Conservation (phyloP, 208 protist species). For the Leishmania tarentolae region DNA sequence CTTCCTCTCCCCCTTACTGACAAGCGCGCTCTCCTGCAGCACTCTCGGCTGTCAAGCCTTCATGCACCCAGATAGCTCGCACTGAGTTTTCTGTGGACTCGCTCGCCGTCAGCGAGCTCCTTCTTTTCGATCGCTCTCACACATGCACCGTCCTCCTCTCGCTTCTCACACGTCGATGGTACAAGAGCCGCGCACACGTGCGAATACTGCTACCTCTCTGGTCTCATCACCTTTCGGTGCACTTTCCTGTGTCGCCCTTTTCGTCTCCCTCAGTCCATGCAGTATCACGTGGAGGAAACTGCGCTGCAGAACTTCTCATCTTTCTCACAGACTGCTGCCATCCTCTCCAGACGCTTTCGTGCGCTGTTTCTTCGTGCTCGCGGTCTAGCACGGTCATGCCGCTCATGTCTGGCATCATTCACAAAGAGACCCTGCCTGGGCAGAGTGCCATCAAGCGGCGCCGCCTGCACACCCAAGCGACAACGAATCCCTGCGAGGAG, state of each 20-base stretch:
- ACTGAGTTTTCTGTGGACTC: background rate
- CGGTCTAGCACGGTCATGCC: background rate
- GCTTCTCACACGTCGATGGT: background rate
- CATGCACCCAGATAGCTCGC: background rate
- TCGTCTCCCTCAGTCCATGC: background rate
- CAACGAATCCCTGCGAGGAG: background rate
- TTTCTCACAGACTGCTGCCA: background rate
- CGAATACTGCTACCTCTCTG: background rate
- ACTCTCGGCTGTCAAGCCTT: background rate
- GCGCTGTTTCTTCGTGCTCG: background rate
- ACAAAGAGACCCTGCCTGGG: conserved; percentile 69
- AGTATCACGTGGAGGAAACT: background rate
- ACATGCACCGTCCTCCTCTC: background rate
- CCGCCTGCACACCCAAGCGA: conserved; percentile 29
- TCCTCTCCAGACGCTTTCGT: background rate
- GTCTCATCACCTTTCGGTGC: background rate
- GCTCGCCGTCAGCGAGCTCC: background rate
- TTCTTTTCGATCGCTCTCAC: background rate
- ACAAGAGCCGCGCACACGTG: background rate
- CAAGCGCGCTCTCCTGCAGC: background rate
- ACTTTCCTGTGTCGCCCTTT: background rate
- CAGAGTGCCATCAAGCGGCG: conserved; percentile 67
- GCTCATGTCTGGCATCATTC: conserved; percentile 39
- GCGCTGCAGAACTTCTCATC: background rate
- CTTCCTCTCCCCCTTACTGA: background rate